Conservation (phyloP, 176 grass and related monocot genomes). For the Oryza glaberrima region DNA sequence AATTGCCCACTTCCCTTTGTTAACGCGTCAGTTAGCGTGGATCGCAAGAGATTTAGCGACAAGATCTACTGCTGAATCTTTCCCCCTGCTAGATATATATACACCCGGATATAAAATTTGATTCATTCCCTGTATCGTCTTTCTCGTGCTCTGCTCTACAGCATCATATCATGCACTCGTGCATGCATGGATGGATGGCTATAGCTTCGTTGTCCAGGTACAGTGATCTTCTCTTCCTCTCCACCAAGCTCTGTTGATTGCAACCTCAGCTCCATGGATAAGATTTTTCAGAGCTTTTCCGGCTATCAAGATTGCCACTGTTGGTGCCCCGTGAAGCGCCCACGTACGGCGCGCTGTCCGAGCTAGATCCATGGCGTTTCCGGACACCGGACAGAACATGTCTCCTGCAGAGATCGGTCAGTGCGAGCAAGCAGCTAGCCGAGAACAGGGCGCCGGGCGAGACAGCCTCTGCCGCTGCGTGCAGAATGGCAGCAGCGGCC, state of each 20-base stretch:
- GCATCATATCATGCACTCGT: neutral
- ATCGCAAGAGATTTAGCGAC: neutral
- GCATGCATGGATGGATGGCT: neutral
- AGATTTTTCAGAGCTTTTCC: slow-evolving; percentile 8
- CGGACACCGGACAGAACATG: slow-evolving; percentile 35
- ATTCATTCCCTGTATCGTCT: neutral
- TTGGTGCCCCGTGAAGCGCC: neutral
- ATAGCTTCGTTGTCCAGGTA: slow-evolving; percentile 12
- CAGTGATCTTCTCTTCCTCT: neutral
- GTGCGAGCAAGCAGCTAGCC: neutral
- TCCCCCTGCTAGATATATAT: neutral
- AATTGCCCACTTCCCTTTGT: neutral
- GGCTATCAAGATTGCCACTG: neutral
- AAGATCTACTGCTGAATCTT: slow-evolving; percentile 14
- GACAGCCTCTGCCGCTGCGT: slow-evolving; percentile 9
- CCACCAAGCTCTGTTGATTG: neutral
- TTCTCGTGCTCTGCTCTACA: neutral
- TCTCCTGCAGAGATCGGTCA: slow-evolving; percentile 6
- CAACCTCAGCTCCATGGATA: neutral
- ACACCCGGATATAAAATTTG: neutral
- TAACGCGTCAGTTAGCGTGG: neutral
- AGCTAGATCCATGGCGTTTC: slow-evolving; percentile 20
- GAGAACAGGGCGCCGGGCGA: neutral
- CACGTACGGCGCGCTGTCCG: neutral
- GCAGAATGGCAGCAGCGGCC: neutral